Evolutionary conservation across 352 stramenopile genomes (phyloP).

Genomic region (Phytophthora litchii): DNA sequence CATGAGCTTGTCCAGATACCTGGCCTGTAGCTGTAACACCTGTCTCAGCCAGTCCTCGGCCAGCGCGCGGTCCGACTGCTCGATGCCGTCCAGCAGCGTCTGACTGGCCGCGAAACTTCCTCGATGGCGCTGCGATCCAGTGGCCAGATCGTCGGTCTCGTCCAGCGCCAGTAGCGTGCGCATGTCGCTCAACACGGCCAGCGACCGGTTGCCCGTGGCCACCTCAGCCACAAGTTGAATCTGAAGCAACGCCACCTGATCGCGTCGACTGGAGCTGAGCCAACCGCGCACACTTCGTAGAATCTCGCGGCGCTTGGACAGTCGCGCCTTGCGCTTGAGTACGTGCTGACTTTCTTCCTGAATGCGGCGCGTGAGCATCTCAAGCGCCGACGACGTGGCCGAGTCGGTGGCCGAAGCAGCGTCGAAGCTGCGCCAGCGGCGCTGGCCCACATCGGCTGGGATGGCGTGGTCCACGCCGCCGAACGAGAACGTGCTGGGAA

Average conservation of each 20-base stretch:
- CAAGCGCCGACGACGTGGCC: conserved; percentile 36
- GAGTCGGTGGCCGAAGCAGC: conserved; percentile 18
- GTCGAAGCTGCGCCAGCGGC: conserved; percentile 73
- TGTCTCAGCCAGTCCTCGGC: conserved; percentile 60
- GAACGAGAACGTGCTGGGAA: conserved; percentile 66
- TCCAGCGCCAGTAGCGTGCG: conserved; percentile 58
- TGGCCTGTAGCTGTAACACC: conserved; percentile 61
- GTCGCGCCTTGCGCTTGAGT: conserved; percentile 43
- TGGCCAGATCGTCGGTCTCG: conserved; percentile 30
- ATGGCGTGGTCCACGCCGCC: conserved; percentile 33
- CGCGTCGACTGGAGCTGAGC: conserved; percentile 53
- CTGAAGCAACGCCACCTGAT: conserved; percentile 66
- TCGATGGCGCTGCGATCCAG: conserved; percentile 12
- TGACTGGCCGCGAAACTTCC: conserved; percentile 45
- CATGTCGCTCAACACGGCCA: conserved; percentile 57
- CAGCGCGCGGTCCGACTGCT: conserved; percentile 63
- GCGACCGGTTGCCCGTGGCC: conserved; percentile 60
- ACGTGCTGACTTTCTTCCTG: conserved; percentile 52
- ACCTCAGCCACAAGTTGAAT: conserved; percentile 79
- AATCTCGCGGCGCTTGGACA: conserved; percentile 51
- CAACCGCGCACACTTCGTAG: conserved; percentile 52
- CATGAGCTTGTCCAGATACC: conserved; percentile 59
- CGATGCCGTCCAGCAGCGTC: conserved; percentile 49
- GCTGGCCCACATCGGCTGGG: conserved; percentile 36
- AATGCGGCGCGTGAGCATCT: conserved; percentile 58